A percentile compares a stretch with the other conserved stretches of the same genome.
Conservation (phyloP, 2,329 filamentous ascomycete species). For the Trichophyton verrucosum region DNA sequence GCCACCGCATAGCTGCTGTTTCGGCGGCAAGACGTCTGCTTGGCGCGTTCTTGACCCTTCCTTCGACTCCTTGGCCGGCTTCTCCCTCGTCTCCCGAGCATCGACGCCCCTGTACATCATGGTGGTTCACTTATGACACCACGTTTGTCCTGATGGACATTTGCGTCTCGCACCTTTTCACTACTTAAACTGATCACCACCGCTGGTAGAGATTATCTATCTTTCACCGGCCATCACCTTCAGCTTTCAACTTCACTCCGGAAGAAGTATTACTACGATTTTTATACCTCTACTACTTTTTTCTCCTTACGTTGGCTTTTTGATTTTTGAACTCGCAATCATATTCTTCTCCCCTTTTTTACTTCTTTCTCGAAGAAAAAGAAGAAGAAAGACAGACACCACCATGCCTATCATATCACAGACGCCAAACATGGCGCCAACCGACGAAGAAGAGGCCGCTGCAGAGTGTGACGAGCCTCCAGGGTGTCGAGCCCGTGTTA, state of each 20-base stretch:
- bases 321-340: not conserved
- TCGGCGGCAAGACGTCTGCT: not conserved
- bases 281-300: not conserved
- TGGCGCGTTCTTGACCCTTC: not conserved
- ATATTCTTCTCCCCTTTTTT: not conserved
- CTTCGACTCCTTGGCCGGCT: not conserved
- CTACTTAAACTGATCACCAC: not conserved
- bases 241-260: not conserved
- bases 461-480: slow-evolving; percentile 83
- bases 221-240: not conserved
- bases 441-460: slow-evolving; percentile 50
- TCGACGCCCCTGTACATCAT: not conserved
- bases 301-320: not conserved
- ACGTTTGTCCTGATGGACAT: slow-evolving; percentile 3
- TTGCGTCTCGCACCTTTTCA: not conserved
- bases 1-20: not conserved
- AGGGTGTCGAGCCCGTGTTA: slow-evolving; percentile 36
- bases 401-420: slow-evolving; percentile 36
- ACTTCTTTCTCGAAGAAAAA: not conserved
- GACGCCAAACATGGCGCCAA: slow-evolving; percentile 25
- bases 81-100: not conserved
- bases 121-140: slow-evolving; percentile 1
- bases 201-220: not conserved
- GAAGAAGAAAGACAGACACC: not conserved
- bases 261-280: not conserved